phyloP scores from a whole-genome alignment of 345 rosid species.

The Ailanthus altissimus region DNA sequence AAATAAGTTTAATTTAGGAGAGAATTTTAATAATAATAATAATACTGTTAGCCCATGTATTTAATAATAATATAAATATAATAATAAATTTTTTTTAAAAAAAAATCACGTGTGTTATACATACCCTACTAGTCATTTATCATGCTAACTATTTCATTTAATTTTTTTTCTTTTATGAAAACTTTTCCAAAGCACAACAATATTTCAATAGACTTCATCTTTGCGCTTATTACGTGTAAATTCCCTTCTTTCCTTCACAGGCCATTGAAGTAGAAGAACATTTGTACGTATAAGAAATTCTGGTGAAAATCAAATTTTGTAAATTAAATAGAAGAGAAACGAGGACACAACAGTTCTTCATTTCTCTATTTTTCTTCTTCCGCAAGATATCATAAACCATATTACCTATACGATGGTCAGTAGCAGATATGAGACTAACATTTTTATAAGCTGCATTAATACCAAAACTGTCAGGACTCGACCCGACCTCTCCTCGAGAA shows the following conservation, averaged over 20 bases:
- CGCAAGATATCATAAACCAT: background rate
- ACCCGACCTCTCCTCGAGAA: no score
- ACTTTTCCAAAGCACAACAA: background rate
- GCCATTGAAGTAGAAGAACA: constrained; percentile 6
- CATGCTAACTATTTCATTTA: constrained; percentile 1
- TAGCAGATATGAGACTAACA: no score
- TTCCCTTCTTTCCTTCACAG: constrained; percentile 3
- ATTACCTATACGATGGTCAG: no score
- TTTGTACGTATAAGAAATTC: background rate
- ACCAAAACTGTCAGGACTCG: no score
- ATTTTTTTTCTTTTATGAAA: background rate
- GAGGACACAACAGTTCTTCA: background rate
- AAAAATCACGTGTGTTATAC: no score
- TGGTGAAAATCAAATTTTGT: background rate
- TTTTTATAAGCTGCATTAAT: no score
- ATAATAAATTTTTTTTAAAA: no score
- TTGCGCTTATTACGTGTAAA: background rate
- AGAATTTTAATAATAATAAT: no score
- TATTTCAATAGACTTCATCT: background rate
- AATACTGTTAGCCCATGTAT: no score
- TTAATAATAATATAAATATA: no score
- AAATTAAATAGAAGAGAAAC: no score
- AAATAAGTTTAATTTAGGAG: no score
- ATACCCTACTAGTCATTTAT: constrained; percentile 3
- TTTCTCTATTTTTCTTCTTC: background rate